Conservation (phyloP, 148 eudicot genomes). For the Dianthus caryophyllus region DNA sequence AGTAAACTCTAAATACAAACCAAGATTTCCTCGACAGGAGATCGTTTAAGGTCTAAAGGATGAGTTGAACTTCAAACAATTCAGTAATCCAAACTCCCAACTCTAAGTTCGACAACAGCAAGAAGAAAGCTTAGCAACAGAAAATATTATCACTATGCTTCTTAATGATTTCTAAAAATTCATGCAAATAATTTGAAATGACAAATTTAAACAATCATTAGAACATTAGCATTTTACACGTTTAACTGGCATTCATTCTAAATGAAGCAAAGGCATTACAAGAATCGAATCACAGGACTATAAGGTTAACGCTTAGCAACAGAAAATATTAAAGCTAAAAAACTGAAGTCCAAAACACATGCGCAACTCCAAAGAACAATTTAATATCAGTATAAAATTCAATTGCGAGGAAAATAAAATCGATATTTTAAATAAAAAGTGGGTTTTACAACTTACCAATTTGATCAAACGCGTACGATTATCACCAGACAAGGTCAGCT, state of each 20-base stretch:
- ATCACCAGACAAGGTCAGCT: conserved; percentile 76
- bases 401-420: background rate
- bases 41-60: background rate
- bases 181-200: background rate
- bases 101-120: background rate
- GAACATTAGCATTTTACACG: too few species aligned
- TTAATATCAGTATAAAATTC: background rate
- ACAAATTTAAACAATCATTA: too few species aligned
- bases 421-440: background rate
- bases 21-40: background rate
- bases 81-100: background rate
- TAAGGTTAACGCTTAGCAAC: background rate
- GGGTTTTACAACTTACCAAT: conserved; percentile 51
- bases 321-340: background rate
- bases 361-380: background rate
- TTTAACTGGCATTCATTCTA: background rate
- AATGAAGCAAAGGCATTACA: background rate
- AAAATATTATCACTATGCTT: background rate
- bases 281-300: background rate
- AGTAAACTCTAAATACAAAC: background rate
- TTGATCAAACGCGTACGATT: conserved; percentile 72
- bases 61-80: background rate
- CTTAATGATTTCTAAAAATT: too few species aligned
- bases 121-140: background rate
- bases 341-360: background rate